These are phyloP conservation scores for Perkinsela sp. DNA, from an alignment of 208 protist genomes.

Conservation along the genomic window DNA sequence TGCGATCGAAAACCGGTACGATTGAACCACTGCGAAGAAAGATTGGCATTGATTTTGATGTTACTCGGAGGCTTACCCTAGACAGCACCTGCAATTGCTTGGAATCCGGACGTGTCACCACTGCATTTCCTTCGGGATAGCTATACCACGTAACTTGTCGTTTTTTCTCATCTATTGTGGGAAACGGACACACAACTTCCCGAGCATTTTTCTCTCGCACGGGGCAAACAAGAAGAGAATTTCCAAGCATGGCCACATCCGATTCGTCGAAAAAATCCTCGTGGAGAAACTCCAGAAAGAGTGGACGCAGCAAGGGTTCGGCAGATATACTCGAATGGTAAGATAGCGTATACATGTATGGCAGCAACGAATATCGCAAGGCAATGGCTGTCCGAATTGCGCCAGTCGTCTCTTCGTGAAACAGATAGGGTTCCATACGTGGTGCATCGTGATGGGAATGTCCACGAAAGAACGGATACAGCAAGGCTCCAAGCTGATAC, in stretches of 20 bases:
- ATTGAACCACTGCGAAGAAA: constrained; percentile 71
- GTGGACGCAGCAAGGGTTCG: constrained; percentile 61
- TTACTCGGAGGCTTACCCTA: constrained; percentile 31
- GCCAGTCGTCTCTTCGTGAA: constrained; percentile 22
- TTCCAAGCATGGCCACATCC: not conserved
- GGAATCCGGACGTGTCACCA: constrained; percentile 1
- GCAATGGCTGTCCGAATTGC: constrained; percentile 32
- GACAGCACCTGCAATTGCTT: too few species aligned
- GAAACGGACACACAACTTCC: constrained; percentile 1
- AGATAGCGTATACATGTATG: constrained; percentile 86
- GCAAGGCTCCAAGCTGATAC: constrained; percentile 77
- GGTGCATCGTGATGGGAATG: constrained; percentile 84
- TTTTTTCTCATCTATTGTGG: not conserved
- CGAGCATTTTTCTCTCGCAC: not conserved
- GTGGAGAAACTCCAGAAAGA: constrained; percentile 74
- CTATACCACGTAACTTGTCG: constrained; percentile 7
- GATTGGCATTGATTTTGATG: constrained; percentile 59
- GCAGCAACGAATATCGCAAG: constrained; percentile 70
- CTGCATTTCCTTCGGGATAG: constrained; percentile 4
- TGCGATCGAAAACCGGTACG: constrained; percentile 56
- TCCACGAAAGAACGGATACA: constrained; percentile 88
- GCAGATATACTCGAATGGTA: constrained; percentile 42
- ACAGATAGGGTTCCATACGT: constrained; percentile 90
- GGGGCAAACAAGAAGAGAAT: not conserved
- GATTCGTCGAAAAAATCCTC: constrained; percentile 13